A percentile compares a stretch with the other conserved stretches of the same genome.
Evolutionary conservation across 2,329 filamentous ascomycete species (phyloP).

Genomic region (Pestalotiopsis fici): DNA sequence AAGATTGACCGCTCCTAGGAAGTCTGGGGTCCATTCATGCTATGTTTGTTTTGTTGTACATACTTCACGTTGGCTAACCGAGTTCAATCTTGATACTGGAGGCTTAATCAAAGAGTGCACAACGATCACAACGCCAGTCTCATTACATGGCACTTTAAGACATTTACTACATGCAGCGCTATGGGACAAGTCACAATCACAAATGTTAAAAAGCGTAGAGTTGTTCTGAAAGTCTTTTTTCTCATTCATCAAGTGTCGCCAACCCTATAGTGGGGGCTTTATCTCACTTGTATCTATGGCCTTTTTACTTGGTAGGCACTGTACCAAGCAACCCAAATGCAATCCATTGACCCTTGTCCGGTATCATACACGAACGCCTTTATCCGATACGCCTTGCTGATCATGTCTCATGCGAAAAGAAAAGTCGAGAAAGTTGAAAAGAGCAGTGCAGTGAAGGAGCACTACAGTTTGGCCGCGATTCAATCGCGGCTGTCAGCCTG

Average conservation of each 20-base stretch:
- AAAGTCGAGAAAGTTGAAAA: not conserved
- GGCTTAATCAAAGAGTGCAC: no score
- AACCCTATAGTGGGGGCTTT: not conserved
- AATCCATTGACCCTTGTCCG: conserved; percentile 6
- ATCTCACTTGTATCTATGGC: not conserved
- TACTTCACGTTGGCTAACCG: no score
- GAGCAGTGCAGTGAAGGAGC: not conserved
- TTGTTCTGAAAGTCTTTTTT: not conserved
- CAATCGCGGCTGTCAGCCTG: conserved; percentile 63
- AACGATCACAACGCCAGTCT: no score
- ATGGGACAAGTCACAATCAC: no score
- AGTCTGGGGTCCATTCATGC: no score
- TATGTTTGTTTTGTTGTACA: no score
- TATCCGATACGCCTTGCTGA: conserved; percentile 7
- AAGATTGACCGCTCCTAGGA: no score
- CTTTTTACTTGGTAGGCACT: not conserved
- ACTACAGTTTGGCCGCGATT: conserved; percentile 21
- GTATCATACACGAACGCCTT: conserved; percentile 9
- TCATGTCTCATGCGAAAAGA: conserved; percentile 7
- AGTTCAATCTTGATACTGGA: no score
- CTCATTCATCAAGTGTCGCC: not conserved
- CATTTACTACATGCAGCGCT: no score
- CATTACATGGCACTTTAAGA: no score
- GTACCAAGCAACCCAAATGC: not conserved
- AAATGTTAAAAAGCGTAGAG: no score